Evolutionary conservation across 2,329 filamentous ascomycete species (phyloP).

Genomic region (Ascochyta koolunga): DNA sequence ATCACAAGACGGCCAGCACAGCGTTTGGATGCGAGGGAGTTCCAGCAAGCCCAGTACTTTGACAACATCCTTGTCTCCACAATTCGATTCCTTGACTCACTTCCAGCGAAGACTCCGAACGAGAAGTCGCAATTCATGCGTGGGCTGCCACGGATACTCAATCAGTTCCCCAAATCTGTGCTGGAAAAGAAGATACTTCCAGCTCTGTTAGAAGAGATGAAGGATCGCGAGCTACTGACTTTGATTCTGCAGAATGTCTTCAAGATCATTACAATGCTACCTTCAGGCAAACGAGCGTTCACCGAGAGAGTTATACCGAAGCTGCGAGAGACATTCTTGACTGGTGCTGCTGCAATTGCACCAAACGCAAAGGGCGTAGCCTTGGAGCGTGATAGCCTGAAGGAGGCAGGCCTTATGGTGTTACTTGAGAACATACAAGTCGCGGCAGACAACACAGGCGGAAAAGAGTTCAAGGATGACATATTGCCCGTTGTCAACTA

Average conservation of each 20-base stretch:
- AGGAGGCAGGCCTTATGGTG: slow-evolving; percentile 90
- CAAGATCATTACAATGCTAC: slow-evolving; percentile 80
- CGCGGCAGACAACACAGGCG: slow-evolving; percentile 80
- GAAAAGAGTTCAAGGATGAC: slow-evolving; percentile 95
- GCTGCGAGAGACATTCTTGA: slow-evolving; percentile 81
- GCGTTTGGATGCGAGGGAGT: slow-evolving; percentile 84
- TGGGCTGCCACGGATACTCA: slow-evolving; percentile 82
- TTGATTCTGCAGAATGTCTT: slow-evolving; percentile 91
- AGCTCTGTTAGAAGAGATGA: slow-evolving; percentile 87
- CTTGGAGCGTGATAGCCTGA: slow-evolving; percentile 76
- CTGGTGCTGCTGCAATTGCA: slow-evolving; percentile 57
- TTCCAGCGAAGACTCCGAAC: slow-evolving; percentile 87
- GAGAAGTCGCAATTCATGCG: slow-evolving; percentile 94
- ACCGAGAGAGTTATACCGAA: slow-evolving; percentile 84
- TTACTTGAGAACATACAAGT: slow-evolving; percentile 81
- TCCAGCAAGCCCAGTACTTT: slow-evolving; percentile 95
- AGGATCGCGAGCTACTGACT: slow-evolving; percentile 85
- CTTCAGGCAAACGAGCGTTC: slow-evolving; percentile 75
- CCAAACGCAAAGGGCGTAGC: slow-evolving; percentile 52
- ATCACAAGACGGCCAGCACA: slow-evolving; percentile 88
- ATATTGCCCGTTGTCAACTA: slow-evolving; percentile 84
- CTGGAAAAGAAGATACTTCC: slow-evolving; percentile 94
- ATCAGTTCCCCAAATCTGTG: slow-evolving; percentile 90
- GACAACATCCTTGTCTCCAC: slow-evolving; percentile 97
- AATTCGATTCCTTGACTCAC: slow-evolving; percentile 88